Base-by-base conservation (phyloP, 331 rosid genomes). In the Acacia concinna region DNA sequence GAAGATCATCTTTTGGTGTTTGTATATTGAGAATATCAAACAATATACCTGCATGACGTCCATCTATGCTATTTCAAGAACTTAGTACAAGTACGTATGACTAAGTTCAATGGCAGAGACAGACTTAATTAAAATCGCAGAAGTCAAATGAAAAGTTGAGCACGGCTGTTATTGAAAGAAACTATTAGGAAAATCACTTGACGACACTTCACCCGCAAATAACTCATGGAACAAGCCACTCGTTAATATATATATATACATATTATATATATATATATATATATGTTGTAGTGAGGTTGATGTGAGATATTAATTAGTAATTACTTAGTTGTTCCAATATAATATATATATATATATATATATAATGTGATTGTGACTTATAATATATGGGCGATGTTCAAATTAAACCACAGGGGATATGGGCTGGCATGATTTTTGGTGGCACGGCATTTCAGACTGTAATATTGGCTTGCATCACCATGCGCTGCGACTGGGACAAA, bases 371-470 rank as follows among this genome's bases (percentile, higher is more conserved):
- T 4, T 15, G 18, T 60, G 18, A 62, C 34, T 62, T n/a, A n/a
- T n/a, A 31, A 64, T 31, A 38, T 14, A 21, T 52, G 69, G 30
- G 0, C 17, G 37, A 20, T 71, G 71, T n/a, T 0, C 6, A 46
- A 46, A 40, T 40, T 40, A 57, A 73, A 74, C 51, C 62, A 38
- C 56, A 88, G 97, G 97, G 93, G 76, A 88, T 92, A 12, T 92
- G 97, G 97, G 94, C 85, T 0, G 94, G 94, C 34, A 92, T 92
- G 97, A 92, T 92, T 8, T 90, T 92, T 72, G 97, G 97, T 10
- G 97, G 97, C 68, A 92, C 94, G 27, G 93, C 94, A 40, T 75
- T 87, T 51, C 97, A 92, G 41, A 92, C 97, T 17, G 69, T 88
- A 75, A 38, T 92, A 62, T 84, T 92, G 80, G 37, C 78, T 80